Evolutionary conservation across 768 basidiomycete genomes (phyloP), one percentile per base, ranked within the genome.

Genomic region (Leccinum boreale): DNA sequence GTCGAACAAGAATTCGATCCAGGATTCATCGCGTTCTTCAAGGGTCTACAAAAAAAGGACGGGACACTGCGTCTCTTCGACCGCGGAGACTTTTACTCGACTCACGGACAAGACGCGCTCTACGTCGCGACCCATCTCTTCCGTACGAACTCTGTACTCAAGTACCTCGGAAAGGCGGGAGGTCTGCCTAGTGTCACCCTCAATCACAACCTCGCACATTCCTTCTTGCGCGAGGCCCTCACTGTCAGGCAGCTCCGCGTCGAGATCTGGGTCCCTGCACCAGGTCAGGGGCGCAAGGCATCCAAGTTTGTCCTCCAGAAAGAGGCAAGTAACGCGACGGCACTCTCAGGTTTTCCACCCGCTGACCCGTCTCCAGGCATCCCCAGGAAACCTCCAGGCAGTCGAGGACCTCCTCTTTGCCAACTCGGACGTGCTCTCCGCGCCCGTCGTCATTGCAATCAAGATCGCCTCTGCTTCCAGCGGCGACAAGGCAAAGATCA

Each of bases 31-130:
- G 71, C 81, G 0, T 91, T 89, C 74, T 90, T 87, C 67, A 67
- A 70, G 9, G 80, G 76, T 45, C 77, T 92, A 5, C 83, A 83
- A 0, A 67, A 76, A 50, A 90, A 88, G 62, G 81, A 81, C 8
- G 96, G 95, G 21, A 89, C 89, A 7, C 78, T 98, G 51, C 85
- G 97, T 12, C 84, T 99, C 15, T 98, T 98, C 70, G 85, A 87
- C 66, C 86, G 94, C 24, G 81, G 80, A 65, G 85, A 90, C 15
- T 98, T 82, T 73, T 98, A 92, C 75, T 85, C 87, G n/a, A 87
- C 86, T 1, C 93, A 98, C 67, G 94, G 94, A 0, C 75, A 83
- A 5, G 95, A 98, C 71, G 96, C 96, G 1, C 76, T 84, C n/a
- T 93, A 85, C 62, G 85, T 96, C 61, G 95, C 96, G 5, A 78